A percentile compares a stretch with the other conserved stretches of the same genome.
phyloP scores from a whole-genome alignment of 805 yeast species.

The Nakazawaea ernobii region DNA sequence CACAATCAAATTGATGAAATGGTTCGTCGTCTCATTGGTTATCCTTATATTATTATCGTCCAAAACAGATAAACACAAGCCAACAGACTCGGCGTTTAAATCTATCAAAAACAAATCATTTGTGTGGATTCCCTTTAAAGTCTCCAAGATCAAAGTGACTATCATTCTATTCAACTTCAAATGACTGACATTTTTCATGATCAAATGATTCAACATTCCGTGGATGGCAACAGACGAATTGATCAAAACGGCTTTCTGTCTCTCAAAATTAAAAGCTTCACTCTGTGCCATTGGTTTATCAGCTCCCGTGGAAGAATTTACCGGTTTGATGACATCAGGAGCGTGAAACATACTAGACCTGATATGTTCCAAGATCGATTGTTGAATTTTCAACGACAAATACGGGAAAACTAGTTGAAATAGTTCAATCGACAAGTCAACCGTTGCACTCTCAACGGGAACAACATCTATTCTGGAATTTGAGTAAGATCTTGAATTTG shows the following conservation, averaged over 20 bases:
- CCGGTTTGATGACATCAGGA: conserved; percentile 26
- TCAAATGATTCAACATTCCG: conserved; percentile 33
- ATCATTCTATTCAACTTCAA: conserved; percentile 18
- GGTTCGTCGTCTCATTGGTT: conserved; percentile 36
- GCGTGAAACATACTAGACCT: conserved; percentile 42
- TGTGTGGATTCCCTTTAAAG: conserved; percentile 19
- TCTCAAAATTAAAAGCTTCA: conserved; percentile 3
- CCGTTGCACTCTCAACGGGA: conserved; percentile 42
- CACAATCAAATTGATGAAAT: conserved; percentile 61
- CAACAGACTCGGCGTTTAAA: conserved; percentile 28
- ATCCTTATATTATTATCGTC: conserved; percentile 17
- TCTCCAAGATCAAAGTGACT: conserved; percentile 20
- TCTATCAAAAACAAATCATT: conserved; percentile 17
- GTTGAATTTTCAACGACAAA: conserved; percentile 74
- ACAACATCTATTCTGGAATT: conserved; percentile 32
- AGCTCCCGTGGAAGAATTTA: conserved; percentile 3
- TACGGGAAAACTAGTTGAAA: conserved; percentile 67
- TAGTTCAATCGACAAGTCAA: conserved; percentile 76
- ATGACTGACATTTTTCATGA: conserved; percentile 12
- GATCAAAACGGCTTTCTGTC: conserved; percentile 44
- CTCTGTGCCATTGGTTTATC: conserved; percentile 12
- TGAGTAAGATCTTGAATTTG: conserved; percentile 24
- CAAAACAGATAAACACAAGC: conserved; percentile 22
- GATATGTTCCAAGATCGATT: conserved; percentile 79
- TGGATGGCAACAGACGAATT: conserved; percentile 64